These are phyloP conservation scores for Papiliotrema flavescens DNA, from an alignment of 1,284 basidiomycete species.

Conservation along the genomic window DNA sequence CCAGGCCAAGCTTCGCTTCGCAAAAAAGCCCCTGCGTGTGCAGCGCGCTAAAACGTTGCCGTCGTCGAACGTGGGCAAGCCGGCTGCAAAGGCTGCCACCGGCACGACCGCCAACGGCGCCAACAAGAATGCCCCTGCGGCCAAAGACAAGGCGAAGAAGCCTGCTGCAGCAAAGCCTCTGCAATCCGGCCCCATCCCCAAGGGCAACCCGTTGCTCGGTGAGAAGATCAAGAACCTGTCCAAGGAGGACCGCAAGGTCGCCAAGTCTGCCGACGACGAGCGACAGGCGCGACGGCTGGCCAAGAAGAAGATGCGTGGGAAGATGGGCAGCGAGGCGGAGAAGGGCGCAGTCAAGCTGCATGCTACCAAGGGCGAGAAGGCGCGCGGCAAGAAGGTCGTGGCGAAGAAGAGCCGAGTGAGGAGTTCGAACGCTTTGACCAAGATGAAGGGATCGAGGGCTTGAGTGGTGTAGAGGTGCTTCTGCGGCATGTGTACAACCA, in stretches of 20 bases:
- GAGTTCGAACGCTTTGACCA: constrained; percentile 40
- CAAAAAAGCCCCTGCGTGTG: constrained; percentile 80
- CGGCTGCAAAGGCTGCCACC: neutral
- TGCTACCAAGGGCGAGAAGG: constrained; percentile 29
- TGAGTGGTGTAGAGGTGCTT: constrained; percentile 8
- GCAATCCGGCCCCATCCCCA: constrained; percentile 51
- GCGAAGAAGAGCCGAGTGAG: constrained; percentile 44
- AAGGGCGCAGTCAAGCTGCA: constrained; percentile 35
- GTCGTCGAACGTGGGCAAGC: neutral
- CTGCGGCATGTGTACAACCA: too few species aligned
- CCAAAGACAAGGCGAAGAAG: neutral
- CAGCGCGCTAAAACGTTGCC: constrained; percentile 70
- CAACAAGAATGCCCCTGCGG: neutral
- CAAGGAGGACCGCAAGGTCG: constrained; percentile 80
- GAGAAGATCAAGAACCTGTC: constrained; percentile 67
- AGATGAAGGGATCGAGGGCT: constrained; percentile 48
- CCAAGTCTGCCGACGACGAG: constrained; percentile 71
- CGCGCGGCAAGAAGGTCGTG: constrained; percentile 24
- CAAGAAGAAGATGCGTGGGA: constrained; percentile 67
- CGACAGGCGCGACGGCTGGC: constrained; percentile 76
- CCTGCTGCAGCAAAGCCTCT: constrained; percentile 1
- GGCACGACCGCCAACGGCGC: neutral
- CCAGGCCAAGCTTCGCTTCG: constrained; percentile 71
- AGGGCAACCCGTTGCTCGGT: constrained; percentile 76
- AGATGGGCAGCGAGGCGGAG: constrained; percentile 64